A percentile compares a stretch with the other conserved stretches of the same genome.
These are phyloP conservation scores for Diaporthe helianthi DNA, from an alignment of 2,329 filamentous ascomycete genomes.

Conservation along the genomic window DNA sequence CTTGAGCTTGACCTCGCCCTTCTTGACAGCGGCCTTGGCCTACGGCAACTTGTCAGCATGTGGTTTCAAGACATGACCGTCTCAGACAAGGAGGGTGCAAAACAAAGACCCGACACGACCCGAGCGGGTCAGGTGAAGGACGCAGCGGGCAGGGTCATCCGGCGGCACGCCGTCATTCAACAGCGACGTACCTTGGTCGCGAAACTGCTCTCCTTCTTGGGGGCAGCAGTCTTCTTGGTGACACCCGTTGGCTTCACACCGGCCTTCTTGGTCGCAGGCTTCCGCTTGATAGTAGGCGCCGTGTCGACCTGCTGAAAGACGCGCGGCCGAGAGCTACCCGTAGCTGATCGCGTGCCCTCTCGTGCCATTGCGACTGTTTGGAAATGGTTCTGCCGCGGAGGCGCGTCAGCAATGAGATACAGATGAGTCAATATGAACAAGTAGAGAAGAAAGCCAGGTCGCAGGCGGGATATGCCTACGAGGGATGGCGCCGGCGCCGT, in stretches of 20 bases:
- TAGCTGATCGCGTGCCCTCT: constrained; percentile 59
- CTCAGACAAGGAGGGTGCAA: not conserved
- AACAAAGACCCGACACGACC: not conserved
- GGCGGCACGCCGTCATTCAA: not conserved
- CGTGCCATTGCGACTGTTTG: constrained; percentile 49
- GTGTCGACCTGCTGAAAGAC: constrained; percentile 58
- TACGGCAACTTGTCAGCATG: constrained; percentile 31
- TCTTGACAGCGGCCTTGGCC: constrained; percentile 43
- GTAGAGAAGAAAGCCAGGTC: too few species aligned
- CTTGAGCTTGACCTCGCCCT: constrained; percentile 40
- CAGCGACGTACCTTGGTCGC: constrained; percentile 42
- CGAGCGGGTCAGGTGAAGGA: not conserved
- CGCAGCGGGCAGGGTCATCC: not conserved
- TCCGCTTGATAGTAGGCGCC: constrained; percentile 53
- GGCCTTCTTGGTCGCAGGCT: constrained; percentile 39
- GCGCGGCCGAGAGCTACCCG: constrained; percentile 60
- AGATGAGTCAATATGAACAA: not conserved
- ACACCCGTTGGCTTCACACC: constrained; percentile 44
- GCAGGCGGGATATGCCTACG: not conserved
- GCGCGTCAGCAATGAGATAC: constrained; percentile 13
- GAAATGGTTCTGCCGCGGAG: not conserved
- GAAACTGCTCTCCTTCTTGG: constrained; percentile 45
- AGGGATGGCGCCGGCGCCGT: not conserved
- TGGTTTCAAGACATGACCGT: not conserved
- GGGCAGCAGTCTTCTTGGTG: constrained; percentile 47